Evolutionary conservation across 129 eudicot species (phyloP).

Genomic region (Tagetes erecta): DNA sequence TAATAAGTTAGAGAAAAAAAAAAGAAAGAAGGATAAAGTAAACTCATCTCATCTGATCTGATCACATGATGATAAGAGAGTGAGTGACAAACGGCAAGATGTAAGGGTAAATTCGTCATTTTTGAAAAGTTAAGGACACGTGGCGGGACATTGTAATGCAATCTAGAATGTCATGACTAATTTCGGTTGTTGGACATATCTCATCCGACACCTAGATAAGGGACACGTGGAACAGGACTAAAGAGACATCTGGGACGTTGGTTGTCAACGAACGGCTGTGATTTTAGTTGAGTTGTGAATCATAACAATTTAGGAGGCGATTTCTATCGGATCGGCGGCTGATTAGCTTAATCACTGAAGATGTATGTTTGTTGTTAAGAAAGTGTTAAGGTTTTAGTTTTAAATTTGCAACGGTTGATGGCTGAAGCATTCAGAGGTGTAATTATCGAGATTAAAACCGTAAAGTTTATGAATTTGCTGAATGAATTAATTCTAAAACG

Average conservation of each 20-base stretch:
- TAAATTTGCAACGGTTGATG: too few species aligned
- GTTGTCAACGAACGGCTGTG: slow-evolving; percentile 1
- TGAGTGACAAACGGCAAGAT: slow-evolving; percentile 42
- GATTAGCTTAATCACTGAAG: too few species aligned
- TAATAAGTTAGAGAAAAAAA: background rate
- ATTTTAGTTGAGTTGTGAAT: background rate
- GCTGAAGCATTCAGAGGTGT: too few species aligned
- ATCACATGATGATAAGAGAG: slow-evolving; percentile 43
- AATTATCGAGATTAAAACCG: too few species aligned
- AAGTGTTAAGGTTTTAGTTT: too few species aligned
- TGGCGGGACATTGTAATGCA: slow-evolving; percentile 38
- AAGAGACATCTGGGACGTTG: slow-evolving; percentile 14
- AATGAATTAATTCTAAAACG: too few species aligned
- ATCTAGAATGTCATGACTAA: slow-evolving; percentile 50
- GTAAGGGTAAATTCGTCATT: slow-evolving; percentile 47
- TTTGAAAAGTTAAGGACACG: slow-evolving; percentile 20
- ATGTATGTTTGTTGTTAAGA: too few species aligned
- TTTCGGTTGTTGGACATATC: slow-evolving; percentile 32
- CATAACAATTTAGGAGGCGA: background rate
- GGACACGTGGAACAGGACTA: slow-evolving; percentile 26
- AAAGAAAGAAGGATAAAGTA: slow-evolving; percentile 22
- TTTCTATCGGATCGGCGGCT: background rate
- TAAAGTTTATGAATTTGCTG: too few species aligned
- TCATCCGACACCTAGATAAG: slow-evolving; percentile 25
- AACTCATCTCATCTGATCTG: slow-evolving; percentile 37